phyloP scores from a whole-genome alignment of 2,329 filamentous ascomycete genomes.

The Beauveria asiatica region DNA sequence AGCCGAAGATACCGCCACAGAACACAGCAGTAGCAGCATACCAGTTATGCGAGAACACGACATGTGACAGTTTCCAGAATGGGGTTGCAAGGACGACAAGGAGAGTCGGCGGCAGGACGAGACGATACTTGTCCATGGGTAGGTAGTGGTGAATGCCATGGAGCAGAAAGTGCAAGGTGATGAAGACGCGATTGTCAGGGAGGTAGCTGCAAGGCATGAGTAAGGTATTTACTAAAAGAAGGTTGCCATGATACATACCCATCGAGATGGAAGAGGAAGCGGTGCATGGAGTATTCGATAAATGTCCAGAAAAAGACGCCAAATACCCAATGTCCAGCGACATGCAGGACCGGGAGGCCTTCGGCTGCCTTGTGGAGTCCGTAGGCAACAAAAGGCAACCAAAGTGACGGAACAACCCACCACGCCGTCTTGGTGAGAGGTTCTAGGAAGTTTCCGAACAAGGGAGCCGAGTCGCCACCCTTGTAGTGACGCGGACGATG shows the following conservation, averaged over 20 bases:
- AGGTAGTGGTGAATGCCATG: conserved; percentile 98
- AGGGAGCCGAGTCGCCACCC: conserved; percentile 80
- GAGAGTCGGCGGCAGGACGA: conserved; percentile 92
- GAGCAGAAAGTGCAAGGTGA: conserved; percentile 85
- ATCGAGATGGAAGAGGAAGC: conserved; percentile 91
- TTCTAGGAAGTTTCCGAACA: conserved; percentile 98
- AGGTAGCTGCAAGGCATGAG: conserved; percentile 55
- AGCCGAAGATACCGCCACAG: conserved; percentile 89
- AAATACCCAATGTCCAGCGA: conserved; percentile 55
- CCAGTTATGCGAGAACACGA: conserved; percentile 79
- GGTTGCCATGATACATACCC: conserved; percentile 47
- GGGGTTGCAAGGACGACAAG: conserved; percentile 77
- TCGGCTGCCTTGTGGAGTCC: conserved; percentile 57
- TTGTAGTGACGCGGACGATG: conserved; percentile 94
- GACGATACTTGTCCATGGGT: conserved; percentile 95
- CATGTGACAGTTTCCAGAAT: conserved; percentile 86
- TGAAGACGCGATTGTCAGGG: conserved; percentile 79
- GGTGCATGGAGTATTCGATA: conserved; percentile 80
- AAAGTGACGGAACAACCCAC: conserved; percentile 79
- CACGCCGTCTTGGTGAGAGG: conserved; percentile 92
- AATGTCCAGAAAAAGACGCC: conserved; percentile 81
- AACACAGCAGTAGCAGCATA: conserved; percentile 68
- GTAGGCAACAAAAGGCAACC: conserved; percentile 74
- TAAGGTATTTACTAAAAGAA: not conserved
- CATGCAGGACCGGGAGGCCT: conserved; percentile 43